These are phyloP conservation scores for Leccinum boreale DNA, from an alignment of 768 basidiomycete species.

Conservation along the genomic window DNA sequence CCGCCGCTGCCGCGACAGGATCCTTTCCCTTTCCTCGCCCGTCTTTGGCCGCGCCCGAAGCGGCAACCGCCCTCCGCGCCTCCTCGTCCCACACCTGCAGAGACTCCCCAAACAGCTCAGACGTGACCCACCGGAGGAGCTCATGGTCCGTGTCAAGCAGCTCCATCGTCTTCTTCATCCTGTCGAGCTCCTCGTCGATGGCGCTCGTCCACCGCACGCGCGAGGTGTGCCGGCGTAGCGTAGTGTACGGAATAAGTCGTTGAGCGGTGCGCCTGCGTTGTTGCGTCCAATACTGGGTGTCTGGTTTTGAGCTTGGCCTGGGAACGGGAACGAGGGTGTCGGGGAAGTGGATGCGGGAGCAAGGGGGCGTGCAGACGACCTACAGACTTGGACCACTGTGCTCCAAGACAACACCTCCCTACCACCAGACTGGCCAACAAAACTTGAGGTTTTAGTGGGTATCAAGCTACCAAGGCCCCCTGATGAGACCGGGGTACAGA, in stretches of 20 bases:
- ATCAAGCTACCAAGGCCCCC: too few species aligned
- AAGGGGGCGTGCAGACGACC: neutral
- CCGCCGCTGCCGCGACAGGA: neutral
- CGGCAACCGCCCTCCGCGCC: slow-evolving; percentile 35
- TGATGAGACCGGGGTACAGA: too few species aligned
- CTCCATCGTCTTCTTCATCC: slow-evolving; percentile 71
- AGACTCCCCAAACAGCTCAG: slow-evolving; percentile 65
- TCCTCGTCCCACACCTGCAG: slow-evolving; percentile 37
- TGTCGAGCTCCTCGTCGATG: slow-evolving; percentile 55
- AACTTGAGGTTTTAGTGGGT: too few species aligned
- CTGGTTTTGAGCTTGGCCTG: neutral
- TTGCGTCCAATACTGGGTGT: slow-evolving; percentile 17
- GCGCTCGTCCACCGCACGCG: slow-evolving; percentile 49
- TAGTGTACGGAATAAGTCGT: slow-evolving; percentile 55
- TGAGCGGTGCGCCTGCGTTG: slow-evolving; percentile 22
- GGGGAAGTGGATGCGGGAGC: neutral
- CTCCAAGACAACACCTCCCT: too few species aligned
- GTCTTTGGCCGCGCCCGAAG: slow-evolving; percentile 2
- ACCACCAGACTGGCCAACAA: too few species aligned
- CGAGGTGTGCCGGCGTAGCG: slow-evolving; percentile 53
- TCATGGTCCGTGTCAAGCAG: slow-evolving; percentile 64
- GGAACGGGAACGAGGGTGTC: neutral
- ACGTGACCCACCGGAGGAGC: slow-evolving; percentile 69
- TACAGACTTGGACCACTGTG: too few species aligned
- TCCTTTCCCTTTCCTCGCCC: neutral